Evolutionary conservation across 805 yeast species (phyloP), one percentile per base, ranked within the genome.

Genomic region (Saccharomycopsis guyanensis): DNA sequence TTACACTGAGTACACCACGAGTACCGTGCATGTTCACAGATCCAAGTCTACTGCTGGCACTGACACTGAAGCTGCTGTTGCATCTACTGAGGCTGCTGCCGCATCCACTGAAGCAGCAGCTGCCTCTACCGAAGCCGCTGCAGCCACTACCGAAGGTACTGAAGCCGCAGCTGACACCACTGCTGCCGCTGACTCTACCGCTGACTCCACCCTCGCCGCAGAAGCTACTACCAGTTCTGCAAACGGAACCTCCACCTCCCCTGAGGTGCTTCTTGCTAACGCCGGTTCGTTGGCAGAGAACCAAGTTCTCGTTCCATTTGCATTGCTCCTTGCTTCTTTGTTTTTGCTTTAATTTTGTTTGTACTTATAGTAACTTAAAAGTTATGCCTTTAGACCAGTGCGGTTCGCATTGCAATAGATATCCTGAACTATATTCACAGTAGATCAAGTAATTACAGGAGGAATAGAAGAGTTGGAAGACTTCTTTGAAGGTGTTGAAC

Each of bases 321-420:
- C 10, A 7, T 33, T 33, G 37, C 10, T 33, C 8, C 20, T 33
- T 15, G 37, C 20, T 33, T 15, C 37, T 15, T 15, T 33, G 10
- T 5, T 18, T 6, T 15, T 33, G 20, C 10, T 33, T 33, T 33
- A 15, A 33, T 22, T 42, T 19, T 19, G 48, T 48, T n/a, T 36
- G 44, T 31, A 32, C 43, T 19, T 66, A 71, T 55, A 56, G 66
- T 45, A 71, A 71, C 1, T 56, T 66, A 23, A 42, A 48, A 6
- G 38, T 51, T 18, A 29, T 48, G 20, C 66, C 71, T 50, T 49
- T 53, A 1, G 58, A 66, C 5, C n/a, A n/a, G n/a, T n/a, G n/a
- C n/a, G n/a, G n/a, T n/a, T n/a, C n/a, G n/a, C n/a, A n/a, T n/a
- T n/a, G n/a, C n/a, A n/a, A n/a, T n/a, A n/a, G n/a, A n/a, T n/a